A percentile compares a stretch with the other conserved stretches of the same genome.
These are phyloP conservation scores for Calocybe cyanea DNA, from an alignment of 768 basidiomycete genomes.

Conservation along the genomic window DNA sequence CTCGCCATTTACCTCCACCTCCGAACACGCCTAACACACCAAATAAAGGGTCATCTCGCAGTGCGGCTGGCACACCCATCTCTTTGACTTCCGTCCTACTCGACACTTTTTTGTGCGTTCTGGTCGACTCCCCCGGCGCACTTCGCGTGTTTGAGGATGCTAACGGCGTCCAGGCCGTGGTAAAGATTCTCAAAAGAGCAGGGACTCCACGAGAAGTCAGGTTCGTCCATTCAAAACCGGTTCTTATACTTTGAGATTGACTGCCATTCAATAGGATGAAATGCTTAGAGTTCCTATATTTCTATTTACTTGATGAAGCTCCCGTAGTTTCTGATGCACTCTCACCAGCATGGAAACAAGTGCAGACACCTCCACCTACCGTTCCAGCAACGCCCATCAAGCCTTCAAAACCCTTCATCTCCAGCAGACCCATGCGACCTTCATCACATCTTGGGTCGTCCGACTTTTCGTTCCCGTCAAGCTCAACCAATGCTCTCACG, in stretches of 20 bases:
- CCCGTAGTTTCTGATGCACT: conserved; percentile 19
- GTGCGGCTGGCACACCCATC: conserved; percentile 19
- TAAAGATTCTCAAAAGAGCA: conserved; percentile 84
- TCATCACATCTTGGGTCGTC: conserved; percentile 37
- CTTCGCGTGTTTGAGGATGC: conserved; percentile 76
- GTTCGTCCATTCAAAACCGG: conserved; percentile 37
- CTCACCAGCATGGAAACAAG: conserved; percentile 6
- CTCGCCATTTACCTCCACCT: conserved; percentile 51
- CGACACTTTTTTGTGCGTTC: conserved; percentile 80
- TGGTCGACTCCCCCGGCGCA: conserved; percentile 81
- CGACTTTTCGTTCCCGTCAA: conserved; percentile 23
- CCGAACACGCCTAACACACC: conserved; percentile 24
- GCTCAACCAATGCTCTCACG: conserved; percentile 15
- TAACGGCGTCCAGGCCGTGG: conserved; percentile 75
- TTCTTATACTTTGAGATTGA: not conserved
- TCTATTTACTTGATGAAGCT: conserved; percentile 87
- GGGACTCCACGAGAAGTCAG: conserved; percentile 84
- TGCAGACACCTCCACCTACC: conserved; percentile 27
- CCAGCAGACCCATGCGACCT: conserved; percentile 31
- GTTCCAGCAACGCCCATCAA: conserved; percentile 38
- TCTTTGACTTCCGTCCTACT: conserved; percentile 72
- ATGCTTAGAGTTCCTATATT: conserved; percentile 92
- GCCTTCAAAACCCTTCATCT: conserved; percentile 35
- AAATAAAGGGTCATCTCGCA: conserved; percentile 17
- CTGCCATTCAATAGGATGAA: conserved; percentile 66